Base-by-base conservation (phyloP, 2,329 filamentous ascomycete genomes). In the Colletotrichum eremochloae region DNA sequence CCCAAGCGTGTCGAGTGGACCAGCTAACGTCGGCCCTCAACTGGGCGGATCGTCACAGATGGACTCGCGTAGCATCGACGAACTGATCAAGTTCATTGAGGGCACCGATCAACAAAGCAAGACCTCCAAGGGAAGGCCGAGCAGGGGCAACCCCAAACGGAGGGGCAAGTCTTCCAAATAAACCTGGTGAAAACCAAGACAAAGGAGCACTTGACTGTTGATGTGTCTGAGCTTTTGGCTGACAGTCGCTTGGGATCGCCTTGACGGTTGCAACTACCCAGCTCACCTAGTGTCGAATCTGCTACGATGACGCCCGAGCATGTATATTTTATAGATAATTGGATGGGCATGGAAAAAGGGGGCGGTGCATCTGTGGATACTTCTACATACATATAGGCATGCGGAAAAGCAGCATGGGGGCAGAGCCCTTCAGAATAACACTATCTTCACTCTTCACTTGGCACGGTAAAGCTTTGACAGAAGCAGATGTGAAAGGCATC, bases 31-130 rank as follows among this genome's bases (percentile, higher is more conserved):
- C 50, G 14, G 36, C 40, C 31, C 33, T 74, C 75, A 15, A 75
- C 76, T 64, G 74, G 42, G 71, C 74, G 55, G 73, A 73, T 74
- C 80, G 3, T 77, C 81, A 6, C 78, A 81, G 64, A 84, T 95
- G 60, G 94, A 97, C 80, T 90, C 92, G 67, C 89, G 95, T 77
- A 97, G 91, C 83, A 95, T 99, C 74, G 95, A 98, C 77, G 96
- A 99, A 81, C 85, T 99, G 52, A 87, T 99, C 80, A 94, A 93
- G 82, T 98, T 96, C 82, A 98, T 99, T 76, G 96, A 98, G 82
- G 96, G 95, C 55, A 86, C 82, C 20, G 88, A 90, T 66, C 83
- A 86, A 73, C 85, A 87, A 78, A 84, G 84, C 75, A 82, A 82
- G 68, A 81, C 83, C 31, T 76, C 79, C n/a, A 91, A 91, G 83